Base-by-base conservation (phyloP, 2,329 filamentous ascomycete genomes). In the Thermothelomyces thermophilus region DNA sequence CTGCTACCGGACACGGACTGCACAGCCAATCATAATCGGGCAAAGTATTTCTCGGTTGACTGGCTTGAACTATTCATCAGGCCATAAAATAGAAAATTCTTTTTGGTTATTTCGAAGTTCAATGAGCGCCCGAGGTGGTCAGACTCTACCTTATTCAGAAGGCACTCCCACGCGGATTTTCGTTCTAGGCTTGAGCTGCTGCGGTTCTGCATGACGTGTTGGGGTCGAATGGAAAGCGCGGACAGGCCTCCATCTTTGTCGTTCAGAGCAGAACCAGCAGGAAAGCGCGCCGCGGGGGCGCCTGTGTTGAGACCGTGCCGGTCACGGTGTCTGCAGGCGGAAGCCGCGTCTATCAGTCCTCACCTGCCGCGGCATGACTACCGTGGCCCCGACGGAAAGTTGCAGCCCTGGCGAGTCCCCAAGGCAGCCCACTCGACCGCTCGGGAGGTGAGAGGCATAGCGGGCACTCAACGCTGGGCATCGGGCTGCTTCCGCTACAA, bases 401-500 rank as follows among this genome's bases (percentile, higher is more conserved):
- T 48, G 51, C 56, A 56, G 53, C 47, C 47, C 33, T 14, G 53
- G 51, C 53, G 49, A 55, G 41, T 47, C 2, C 8, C 41, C 41
- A 17, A n/a, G 9, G 14, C 14, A 43, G 11, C 30, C 16, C n/a
- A n/a, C n/a, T n/a, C n/a, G n/a, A n/a, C n/a, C n/a, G n/a, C n/a
- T n/a, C n/a, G n/a, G n/a, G n/a, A n/a, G n/a, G n/a, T n/a, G n/a
- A n/a, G n/a, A n/a, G n/a, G 16, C 22, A 10, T 17, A 20, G 13
- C 14, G 13, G 3, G 20, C 34, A 22, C 36, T 39, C 19, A 41
- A 16, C 22, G 22, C 26, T 33, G 26, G 10, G 7, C 20, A 5
- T 33, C 30, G 11, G 11, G 9, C 30, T 33, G 9, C 30, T n/a
- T 4, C 11, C 14, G 16, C 7, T 20, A n/a, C n/a, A n/a, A n/a